Conservation (phyloP, 2,329 filamentous ascomycete species). For the Dryadomyces sulphureus region DNA sequence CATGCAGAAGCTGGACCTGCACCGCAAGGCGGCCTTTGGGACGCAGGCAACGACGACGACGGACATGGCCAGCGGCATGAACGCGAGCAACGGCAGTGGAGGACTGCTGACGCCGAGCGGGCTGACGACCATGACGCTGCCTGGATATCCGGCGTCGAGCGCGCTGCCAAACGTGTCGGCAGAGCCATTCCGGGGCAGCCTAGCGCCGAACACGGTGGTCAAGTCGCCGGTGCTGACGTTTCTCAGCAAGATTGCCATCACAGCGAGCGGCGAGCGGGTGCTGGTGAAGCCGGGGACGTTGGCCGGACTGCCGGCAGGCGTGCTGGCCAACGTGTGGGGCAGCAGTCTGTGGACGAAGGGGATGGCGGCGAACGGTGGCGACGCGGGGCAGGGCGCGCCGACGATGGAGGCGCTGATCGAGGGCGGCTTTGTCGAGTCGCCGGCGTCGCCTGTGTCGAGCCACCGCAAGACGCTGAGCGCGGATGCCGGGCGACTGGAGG, state of each 20-base stretch:
- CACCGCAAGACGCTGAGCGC: slow-evolving; percentile 31
- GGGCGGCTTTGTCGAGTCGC: not conserved
- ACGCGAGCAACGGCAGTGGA: not conserved
- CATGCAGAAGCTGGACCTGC: slow-evolving; percentile 83
- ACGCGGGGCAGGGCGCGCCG: slow-evolving; percentile 8
- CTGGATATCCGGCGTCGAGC: not conserved
- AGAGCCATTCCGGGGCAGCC: slow-evolving; percentile 10
- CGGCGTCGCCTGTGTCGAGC: not conserved
- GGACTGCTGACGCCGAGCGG: not conserved
- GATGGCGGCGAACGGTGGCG: slow-evolving; percentile 6
- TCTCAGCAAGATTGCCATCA: slow-evolving; percentile 72
- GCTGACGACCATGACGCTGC: not conserved
- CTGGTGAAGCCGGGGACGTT: slow-evolving; percentile 44
- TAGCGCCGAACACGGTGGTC: slow-evolving; percentile 72
- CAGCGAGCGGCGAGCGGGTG: slow-evolving; percentile 63
- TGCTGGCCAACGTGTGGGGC: slow-evolving; percentile 91
- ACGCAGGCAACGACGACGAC: not conserved
- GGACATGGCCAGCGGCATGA: not conserved
- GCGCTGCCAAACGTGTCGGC: not conserved
- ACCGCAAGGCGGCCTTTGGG: slow-evolving; percentile 56
- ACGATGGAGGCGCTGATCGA: slow-evolving; percentile 9
- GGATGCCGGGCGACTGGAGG: no score
- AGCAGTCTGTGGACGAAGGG: slow-evolving; percentile 56
- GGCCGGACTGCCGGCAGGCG: slow-evolving; percentile 65
- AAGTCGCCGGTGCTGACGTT: slow-evolving; percentile 73